These are phyloP conservation scores for Fomitopsis schrenkii DNA, from an alignment of 1,284 basidiomycete genomes.

Conservation along the genomic window DNA sequence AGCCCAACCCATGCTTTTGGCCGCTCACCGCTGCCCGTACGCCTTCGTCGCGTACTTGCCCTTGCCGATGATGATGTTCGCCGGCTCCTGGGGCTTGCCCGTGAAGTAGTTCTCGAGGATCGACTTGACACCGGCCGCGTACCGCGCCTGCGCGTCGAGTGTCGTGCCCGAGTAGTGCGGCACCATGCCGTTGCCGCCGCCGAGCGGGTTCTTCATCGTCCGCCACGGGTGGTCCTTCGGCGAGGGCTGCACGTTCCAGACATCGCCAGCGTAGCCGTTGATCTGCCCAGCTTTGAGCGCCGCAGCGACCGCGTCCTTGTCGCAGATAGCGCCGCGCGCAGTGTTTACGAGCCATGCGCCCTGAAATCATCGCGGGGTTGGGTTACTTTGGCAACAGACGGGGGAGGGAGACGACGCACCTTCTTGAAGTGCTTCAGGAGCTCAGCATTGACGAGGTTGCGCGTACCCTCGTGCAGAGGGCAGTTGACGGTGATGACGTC, in stretches of 20 bases:
- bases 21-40: conserved; percentile 28
- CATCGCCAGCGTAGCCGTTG: conserved; percentile 66
- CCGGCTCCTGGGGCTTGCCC: conserved; percentile 66
- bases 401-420: conserved; percentile 14
- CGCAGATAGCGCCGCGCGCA: conserved; percentile 90
- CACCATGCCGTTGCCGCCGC: conserved; percentile 82
- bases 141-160: conserved; percentile 88
- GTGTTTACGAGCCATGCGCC: conserved; percentile 93
- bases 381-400: background rate
- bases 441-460: conserved; percentile 78
- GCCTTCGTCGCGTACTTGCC: conserved; percentile 64
- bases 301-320: conserved; percentile 75
- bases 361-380: background rate
- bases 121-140: conserved; percentile 76
- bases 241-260: conserved; percentile 81
- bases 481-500: conserved; percentile 89
- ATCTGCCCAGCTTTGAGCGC: conserved; percentile 81
- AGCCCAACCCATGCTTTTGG: background rate
- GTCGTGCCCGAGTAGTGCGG: conserved; percentile 89
- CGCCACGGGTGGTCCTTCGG: conserved; percentile 87
- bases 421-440: conserved; percentile 90
- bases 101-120: conserved; percentile 81
- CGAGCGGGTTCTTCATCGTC: conserved; percentile 75
- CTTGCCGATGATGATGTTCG: conserved; percentile 78
- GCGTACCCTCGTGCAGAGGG: conserved; percentile 87